Evolutionary conservation across 176 grass and related monocot genomes (phyloP).

Genomic region (Oryza coarctata): DNA sequence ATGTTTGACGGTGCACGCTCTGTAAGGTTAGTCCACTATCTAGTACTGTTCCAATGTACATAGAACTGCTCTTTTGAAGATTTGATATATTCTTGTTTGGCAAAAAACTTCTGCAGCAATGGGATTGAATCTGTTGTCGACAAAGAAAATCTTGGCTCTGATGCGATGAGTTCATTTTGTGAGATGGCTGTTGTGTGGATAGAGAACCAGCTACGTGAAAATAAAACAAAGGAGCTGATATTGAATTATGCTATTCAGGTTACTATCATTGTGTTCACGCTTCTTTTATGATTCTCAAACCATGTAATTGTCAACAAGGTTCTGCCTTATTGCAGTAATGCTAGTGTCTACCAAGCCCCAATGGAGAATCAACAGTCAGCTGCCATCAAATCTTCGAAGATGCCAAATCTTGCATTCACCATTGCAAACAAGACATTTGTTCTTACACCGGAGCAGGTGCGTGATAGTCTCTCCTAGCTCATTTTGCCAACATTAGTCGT

Average conservation of each 20-base stretch:
- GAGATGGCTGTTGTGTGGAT: slow-evolving; percentile 97
- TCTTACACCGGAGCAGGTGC: slow-evolving; percentile 83
- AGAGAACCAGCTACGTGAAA: slow-evolving; percentile 83
- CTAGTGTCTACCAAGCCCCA: slow-evolving; percentile 81
- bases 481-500: neutral
- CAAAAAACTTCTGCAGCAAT: slow-evolving; percentile 44
- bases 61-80: neutral
- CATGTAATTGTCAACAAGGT: neutral
- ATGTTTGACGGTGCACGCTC: slow-evolving; percentile 62
- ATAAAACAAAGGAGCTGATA: slow-evolving; percentile 67
- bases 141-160: slow-evolving; percentile 47
- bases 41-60: neutral
- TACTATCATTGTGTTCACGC: neutral
- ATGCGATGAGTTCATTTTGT: slow-evolving; percentile 67
- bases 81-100: neutral
- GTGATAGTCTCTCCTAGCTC: neutral
- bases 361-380: slow-evolving; percentile 72
- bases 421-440: slow-evolving; percentile 64
- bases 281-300: neutral
- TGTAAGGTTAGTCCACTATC: slow-evolving; percentile 56
- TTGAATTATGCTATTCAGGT: slow-evolving; percentile 85
- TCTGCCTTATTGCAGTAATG: slow-evolving; percentile 61
- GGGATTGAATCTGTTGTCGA: slow-evolving; percentile 67
- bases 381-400: slow-evolving; percentile 66
- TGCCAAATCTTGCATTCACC: slow-evolving; percentile 89